Base-by-base conservation (phyloP, 202 grass and related monocot genomes). In the Panicum virgatum region DNA sequence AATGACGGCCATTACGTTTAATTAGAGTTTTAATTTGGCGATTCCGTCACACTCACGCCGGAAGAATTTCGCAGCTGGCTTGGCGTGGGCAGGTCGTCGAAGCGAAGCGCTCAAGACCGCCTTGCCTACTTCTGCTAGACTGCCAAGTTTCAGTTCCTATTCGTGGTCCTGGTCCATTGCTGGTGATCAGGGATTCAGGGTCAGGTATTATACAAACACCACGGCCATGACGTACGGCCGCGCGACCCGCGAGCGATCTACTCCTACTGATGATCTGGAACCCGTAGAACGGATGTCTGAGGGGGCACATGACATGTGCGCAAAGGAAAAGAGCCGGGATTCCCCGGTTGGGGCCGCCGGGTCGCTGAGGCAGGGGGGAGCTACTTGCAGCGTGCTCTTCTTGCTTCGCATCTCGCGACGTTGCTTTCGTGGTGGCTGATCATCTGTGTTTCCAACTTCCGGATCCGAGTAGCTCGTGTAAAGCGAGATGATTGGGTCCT, bases 91-190 rank as follows among this genome's bases (percentile, higher is more conserved):
- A 34, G 2, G 32, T 34, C 3, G 32, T 34, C 32, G 32, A 34
- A 34, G 32, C 32, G 3, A 34, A 34, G 32, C 32, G 32, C 66
- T 45, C 66, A 44, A 40, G 11, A 34, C 4, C 32, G 32, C 32
- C 32, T 34, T 34, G 32, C 32, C 32, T 4, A 34, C 32, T 3
- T 34, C 32, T 34, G 3, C 30, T 30, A 30, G 30, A 30, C 30
- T 30, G 3, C 30, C 32, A 34, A 34, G 32, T 34, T 34, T 34
- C 32, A 0, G 32, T 4, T 34, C 32, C 32, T 18, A 51, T 6
- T 8, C 51, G 30, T 66, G 76, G 62, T 66, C 76, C 45, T 66
- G 76, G 62, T 66, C 76, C 45, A 32, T 61, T 61, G 13, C 54
- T 4, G 9, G 9, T 12, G 22, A 0, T 25, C n/a, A 23, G 2